These are phyloP conservation scores for Aspergillus flavus DNA, from an alignment of 2,329 filamentous ascomycete species.

Conservation along the genomic window DNA sequence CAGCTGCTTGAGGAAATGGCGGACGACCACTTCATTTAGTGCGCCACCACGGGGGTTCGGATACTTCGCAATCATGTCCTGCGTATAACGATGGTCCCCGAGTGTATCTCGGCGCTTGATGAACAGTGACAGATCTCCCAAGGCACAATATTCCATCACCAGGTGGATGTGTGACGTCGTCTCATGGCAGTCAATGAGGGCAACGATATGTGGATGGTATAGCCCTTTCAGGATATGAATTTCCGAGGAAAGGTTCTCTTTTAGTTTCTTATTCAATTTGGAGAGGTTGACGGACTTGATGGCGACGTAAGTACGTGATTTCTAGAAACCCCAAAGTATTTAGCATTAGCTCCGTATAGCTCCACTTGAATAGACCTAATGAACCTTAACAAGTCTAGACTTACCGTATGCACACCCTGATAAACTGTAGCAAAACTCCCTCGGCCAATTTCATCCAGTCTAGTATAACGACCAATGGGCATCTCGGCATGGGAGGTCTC, in stretches of 20 bases:
- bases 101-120: conserved; percentile 92
- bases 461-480: conserved; percentile 73
- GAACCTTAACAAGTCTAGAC: conserved; percentile 28
- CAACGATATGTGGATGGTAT: conserved; percentile 94
- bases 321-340: conserved; percentile 52
- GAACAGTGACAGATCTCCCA: conserved; percentile 91
- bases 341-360: not conserved
- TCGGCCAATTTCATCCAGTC: conserved; percentile 89
- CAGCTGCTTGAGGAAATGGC: conserved; percentile 95
- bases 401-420: conserved; percentile 79
- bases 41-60: conserved; percentile 80
- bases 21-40: conserved; percentile 93
- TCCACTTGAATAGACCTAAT: not conserved
- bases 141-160: conserved; percentile 97
- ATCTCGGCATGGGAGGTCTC: conserved; percentile 38
- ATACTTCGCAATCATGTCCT: conserved; percentile 91
- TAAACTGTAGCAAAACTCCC: conserved; percentile 98
- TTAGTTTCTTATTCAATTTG: conserved; percentile 92
- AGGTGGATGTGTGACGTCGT: conserved; percentile 87
- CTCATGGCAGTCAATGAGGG: conserved; percentile 92
- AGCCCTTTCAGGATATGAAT: conserved; percentile 93
- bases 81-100: conserved; percentile 75
- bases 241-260: conserved; percentile 92
- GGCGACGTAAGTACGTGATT: conserved; percentile 79
- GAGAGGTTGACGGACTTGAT: conserved; percentile 94